These are phyloP conservation scores for Phoma sp. DNA, from an alignment of 2,329 filamentous ascomycete species.

Conservation along the genomic window DNA sequence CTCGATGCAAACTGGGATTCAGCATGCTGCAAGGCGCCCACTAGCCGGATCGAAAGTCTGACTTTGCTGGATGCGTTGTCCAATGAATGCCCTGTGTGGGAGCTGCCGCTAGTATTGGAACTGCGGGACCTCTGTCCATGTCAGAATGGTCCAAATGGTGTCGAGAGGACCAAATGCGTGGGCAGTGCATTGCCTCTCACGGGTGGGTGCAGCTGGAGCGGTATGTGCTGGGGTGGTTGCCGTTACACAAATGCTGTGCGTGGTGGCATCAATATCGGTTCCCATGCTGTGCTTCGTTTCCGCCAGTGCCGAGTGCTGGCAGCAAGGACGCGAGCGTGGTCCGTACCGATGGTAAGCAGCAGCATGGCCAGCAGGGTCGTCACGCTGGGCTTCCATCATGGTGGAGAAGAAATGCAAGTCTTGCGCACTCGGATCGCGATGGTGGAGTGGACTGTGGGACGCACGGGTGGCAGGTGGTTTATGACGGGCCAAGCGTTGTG, in stretches of 20 bases:
- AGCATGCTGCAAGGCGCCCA: constrained; percentile 18
- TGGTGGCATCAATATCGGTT: constrained; percentile 40
- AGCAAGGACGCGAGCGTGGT: constrained; percentile 20
- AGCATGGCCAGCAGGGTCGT: constrained; percentile 12
- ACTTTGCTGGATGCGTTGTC: constrained; percentile 20
- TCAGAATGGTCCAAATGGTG: constrained; percentile 7
- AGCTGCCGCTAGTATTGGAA: constrained; percentile 17
- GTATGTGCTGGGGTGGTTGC: constrained; percentile 34
- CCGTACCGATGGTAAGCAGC: constrained; percentile 20
- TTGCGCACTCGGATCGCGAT: constrained; percentile 16
- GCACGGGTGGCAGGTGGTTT: constrained; percentile 13
- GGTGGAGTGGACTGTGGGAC: constrained; percentile 12
- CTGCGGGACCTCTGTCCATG: constrained; percentile 16
- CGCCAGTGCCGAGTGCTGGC: constrained; percentile 7
- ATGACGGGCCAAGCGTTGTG: constrained; percentile 7
- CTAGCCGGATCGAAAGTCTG: constrained; percentile 19
- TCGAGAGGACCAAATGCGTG: constrained; percentile 28
- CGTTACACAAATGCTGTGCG: constrained; percentile 38
- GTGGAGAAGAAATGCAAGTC: constrained; percentile 28
- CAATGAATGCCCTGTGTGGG: constrained; percentile 36
- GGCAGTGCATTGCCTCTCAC: constrained; percentile 22
- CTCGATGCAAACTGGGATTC: constrained; percentile 8
- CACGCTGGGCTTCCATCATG: constrained; percentile 28
- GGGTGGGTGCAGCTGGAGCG: constrained; percentile 35
- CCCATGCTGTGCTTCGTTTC: constrained; percentile 27